These are phyloP conservation scores for Pouteria campechiana DNA, from an alignment of 179 eudicot genomes.

Conservation along the genomic window DNA sequence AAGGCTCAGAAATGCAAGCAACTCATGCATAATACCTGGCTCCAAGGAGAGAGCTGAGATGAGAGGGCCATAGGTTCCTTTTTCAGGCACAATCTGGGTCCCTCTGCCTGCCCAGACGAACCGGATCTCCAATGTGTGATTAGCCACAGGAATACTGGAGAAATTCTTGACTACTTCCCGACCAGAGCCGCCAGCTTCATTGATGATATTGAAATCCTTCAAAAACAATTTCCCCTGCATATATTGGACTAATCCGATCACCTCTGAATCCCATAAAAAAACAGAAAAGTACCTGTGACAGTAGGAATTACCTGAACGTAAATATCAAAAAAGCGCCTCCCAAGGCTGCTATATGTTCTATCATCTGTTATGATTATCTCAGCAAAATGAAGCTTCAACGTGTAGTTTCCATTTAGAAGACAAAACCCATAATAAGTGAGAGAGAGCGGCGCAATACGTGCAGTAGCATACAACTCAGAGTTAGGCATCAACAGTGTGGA, in stretches of 20 bases:
- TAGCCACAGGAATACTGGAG: neutral
- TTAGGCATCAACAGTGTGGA: neutral
- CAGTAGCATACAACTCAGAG: conserved; percentile 6
- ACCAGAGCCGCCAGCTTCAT: conserved; percentile 10
- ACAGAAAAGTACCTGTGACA: neutral
- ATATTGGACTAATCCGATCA: too few species aligned
- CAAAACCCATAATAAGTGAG: conserved; percentile 14
- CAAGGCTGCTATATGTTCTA: conserved; percentile 10
- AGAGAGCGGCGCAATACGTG: conserved; percentile 13
- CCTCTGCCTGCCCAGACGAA: conserved; percentile 20
- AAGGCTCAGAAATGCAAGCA: neutral
- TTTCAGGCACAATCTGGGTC: conserved; percentile 7
- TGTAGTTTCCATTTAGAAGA: conserved; percentile 13
- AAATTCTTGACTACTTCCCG: neutral
- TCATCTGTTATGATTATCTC: conserved; percentile 12
- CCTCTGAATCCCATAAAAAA: too few species aligned
- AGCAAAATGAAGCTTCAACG: conserved; percentile 16
- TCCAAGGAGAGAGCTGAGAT: conserved; percentile 21
- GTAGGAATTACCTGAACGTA: conserved; percentile 14
- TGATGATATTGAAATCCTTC: conserved; percentile 15
- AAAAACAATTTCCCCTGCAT: conserved; percentile 4
- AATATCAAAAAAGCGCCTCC: conserved; percentile 19
- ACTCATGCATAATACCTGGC: too few species aligned
- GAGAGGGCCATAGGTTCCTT: conserved; percentile 17
- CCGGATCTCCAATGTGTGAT: conserved; percentile 11